Evolutionary conservation across 768 basidiomycete genomes (phyloP).

Genomic region (Mycena pura): DNA sequence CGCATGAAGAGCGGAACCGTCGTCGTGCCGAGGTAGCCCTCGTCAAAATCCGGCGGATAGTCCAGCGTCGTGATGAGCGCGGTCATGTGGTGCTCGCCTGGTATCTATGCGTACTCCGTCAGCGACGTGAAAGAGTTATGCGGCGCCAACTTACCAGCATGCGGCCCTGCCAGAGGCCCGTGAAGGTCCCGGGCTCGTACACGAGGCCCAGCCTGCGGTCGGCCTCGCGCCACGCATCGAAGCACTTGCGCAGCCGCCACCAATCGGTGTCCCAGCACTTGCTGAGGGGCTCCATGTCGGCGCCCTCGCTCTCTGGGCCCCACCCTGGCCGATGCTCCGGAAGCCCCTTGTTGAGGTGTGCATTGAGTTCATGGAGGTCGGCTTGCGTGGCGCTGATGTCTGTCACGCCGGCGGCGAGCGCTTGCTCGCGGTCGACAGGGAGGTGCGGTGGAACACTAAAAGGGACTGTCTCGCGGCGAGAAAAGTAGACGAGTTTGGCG

Average conservation of each 20-base stretch:
- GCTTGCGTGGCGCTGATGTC: conserved; percentile 55
- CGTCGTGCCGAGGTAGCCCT: conserved; percentile 33
- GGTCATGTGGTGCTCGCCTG: conserved; percentile 38
- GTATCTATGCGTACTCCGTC: conserved; percentile 33
- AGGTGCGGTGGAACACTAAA: conserved; percentile 50
- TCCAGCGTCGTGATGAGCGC: conserved; percentile 31
- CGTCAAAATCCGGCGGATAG: conserved; percentile 35
- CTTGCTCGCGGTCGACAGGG: conserved; percentile 38
- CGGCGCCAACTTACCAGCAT: conserved; percentile 55
- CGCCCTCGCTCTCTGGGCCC: background rate
- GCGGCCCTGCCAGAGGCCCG: conserved; percentile 67
- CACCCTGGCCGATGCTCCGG: conserved; percentile 20
- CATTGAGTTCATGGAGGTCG: conserved; percentile 67
- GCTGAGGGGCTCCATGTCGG: conserved; percentile 34
- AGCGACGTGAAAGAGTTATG: background rate
- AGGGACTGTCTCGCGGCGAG: conserved; percentile 57
- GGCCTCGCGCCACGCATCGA: conserved; percentile 24
- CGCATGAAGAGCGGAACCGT: conserved; percentile 65
- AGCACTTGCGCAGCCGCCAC: conserved; percentile 54
- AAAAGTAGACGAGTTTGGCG: conserved; percentile 69
- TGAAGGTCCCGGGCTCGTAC: conserved; percentile 55
- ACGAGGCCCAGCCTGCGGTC: conserved; percentile 27
- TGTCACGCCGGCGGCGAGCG: conserved; percentile 27
- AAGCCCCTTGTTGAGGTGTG: conserved; percentile 40
- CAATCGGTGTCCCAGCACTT: conserved; percentile 58